A percentile compares a stretch with the other conserved stretches of the same genome.
Conservation (phyloP, 768 basidiomycete genomes). For the Daedaleopsis nitida region DNA sequence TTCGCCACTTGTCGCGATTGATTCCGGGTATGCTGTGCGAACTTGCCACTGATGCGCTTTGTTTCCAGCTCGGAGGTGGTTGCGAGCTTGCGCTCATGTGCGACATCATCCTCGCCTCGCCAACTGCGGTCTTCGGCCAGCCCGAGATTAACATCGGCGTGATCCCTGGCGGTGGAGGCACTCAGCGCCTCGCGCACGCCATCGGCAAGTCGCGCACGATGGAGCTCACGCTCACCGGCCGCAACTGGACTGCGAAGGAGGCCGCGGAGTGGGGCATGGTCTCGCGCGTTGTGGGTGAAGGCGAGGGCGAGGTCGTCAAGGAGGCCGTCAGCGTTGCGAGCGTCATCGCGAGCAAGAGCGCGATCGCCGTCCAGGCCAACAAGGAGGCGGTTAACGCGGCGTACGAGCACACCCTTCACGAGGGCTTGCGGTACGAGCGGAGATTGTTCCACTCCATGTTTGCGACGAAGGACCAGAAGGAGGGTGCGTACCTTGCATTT, state of each 20-base stretch:
- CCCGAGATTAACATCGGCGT: slow-evolving; percentile 96
- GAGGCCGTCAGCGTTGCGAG: slow-evolving; percentile 84
- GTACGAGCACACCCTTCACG: slow-evolving; percentile 75
- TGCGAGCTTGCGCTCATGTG: slow-evolving; percentile 97
- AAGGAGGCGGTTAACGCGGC: slow-evolving; percentile 97
- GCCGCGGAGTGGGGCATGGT: slow-evolving; percentile 89
- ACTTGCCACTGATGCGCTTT: background rate
- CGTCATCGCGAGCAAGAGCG: slow-evolving; percentile 80
- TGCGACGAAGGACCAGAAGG: slow-evolving; percentile 93
- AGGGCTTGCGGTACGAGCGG: slow-evolving; percentile 87
- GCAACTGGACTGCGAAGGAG: slow-evolving; percentile 76
- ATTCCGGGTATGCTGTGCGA: background rate
- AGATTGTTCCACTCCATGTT: slow-evolving; percentile 90
- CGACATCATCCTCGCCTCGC: slow-evolving; percentile 91
- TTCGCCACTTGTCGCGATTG: background rate
- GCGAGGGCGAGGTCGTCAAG: slow-evolving; percentile 77
- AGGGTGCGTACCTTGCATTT: slow-evolving; percentile 56
- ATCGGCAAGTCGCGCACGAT: slow-evolving; percentile 94
- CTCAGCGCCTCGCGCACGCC: slow-evolving; percentile 78
- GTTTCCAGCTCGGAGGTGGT: slow-evolving; percentile 85
- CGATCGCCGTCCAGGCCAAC: slow-evolving; percentile 78
- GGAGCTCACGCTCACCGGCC: slow-evolving; percentile 92
- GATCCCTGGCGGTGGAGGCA: slow-evolving; percentile 94
- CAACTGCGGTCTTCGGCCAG: slow-evolving; percentile 91
- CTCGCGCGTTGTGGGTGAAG: slow-evolving; percentile 75